Conservation (phyloP, 768 basidiomycete species). For the Hortiboletus flavorubellus region DNA sequence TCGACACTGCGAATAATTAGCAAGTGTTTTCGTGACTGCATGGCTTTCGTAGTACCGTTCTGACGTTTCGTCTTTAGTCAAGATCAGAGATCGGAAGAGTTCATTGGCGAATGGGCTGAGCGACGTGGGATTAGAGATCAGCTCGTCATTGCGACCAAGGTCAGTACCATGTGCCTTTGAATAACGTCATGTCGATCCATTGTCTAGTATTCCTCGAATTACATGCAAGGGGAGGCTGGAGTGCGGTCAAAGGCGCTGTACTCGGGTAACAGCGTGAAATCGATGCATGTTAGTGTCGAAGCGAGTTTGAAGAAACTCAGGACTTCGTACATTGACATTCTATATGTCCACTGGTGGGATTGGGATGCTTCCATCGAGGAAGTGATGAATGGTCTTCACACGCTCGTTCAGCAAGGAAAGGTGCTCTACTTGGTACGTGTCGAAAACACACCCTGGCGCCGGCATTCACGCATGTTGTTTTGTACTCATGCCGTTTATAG, state of each 20-base stretch:
- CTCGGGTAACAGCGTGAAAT: conserved; percentile 38
- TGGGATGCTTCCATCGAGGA: conserved; percentile 44
- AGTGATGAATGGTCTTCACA: conserved; percentile 44
- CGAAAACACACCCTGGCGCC: too few species aligned
- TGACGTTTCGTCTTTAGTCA: conserved; percentile 34
- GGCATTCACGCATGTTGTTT: neutral
- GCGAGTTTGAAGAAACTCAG: conserved; percentile 47
- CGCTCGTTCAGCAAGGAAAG: conserved; percentile 41
- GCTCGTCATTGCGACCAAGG: conserved; percentile 48
- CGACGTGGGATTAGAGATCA: conserved; percentile 42
- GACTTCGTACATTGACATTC: conserved; percentile 57
- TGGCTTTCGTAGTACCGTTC: neutral
- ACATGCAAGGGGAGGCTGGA: conserved; percentile 7
- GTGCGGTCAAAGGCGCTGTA: conserved; percentile 28
- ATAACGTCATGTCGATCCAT: neutral
- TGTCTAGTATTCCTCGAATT: conserved; percentile 23
- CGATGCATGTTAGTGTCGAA: conserved; percentile 32
- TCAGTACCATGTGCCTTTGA: neutral
- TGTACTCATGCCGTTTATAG: conserved; percentile 13
- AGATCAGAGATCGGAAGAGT: conserved; percentile 50
- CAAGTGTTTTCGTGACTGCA: conserved; percentile 8
- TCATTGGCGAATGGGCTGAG: conserved; percentile 52
- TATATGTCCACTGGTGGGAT: conserved; percentile 57
- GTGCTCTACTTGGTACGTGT: conserved; percentile 39
- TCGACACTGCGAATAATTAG: conserved; percentile 50